Evolutionary conservation across 2,329 filamentous ascomycete species (phyloP).

Genomic region (Penicillium sp.): DNA sequence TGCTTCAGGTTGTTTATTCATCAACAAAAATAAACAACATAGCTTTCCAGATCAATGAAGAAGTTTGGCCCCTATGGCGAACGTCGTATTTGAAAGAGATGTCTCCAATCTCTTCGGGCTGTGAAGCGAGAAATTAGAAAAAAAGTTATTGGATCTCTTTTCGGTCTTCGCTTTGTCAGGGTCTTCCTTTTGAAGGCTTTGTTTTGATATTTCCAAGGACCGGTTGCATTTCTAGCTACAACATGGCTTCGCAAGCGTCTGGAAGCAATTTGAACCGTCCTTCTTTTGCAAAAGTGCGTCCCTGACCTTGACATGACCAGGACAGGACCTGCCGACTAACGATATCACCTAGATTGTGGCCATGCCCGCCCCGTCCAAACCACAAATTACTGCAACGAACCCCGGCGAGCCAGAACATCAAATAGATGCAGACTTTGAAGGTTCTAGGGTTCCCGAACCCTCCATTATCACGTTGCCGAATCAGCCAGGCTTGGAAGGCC

Average conservation of each 20-base stretch:
- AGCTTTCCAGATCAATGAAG: constrained; percentile 15
- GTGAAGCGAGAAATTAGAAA: constrained; percentile 35
- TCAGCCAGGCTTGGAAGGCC: constrained; percentile 21
- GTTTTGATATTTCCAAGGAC: constrained; percentile 11
- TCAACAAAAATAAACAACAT: constrained; percentile 19
- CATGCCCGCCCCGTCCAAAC: constrained; percentile 34
- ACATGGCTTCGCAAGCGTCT: constrained; percentile 32
- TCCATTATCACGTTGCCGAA: constrained; percentile 18
- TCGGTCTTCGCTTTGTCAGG: constrained; percentile 1
- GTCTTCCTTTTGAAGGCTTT: constrained; percentile 20
- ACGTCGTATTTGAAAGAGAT: constrained; percentile 41
- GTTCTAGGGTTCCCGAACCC: constrained; percentile 16
- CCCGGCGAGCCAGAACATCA: constrained; percentile 24
- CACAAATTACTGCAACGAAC: constrained; percentile 20
- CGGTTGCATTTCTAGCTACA: constrained; percentile 10
- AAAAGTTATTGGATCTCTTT: constrained; percentile 34
- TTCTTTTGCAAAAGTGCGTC: constrained; percentile 71
- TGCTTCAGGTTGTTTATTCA: constrained; percentile 1
- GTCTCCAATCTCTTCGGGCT: constrained; percentile 41
- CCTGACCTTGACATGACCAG: background rate
- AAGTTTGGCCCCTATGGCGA: constrained; percentile 37
- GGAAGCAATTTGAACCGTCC: constrained; percentile 38
- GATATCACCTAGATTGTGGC: constrained; percentile 38
- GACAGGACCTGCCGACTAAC: constrained; percentile 9
- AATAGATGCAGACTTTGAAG: constrained; percentile 18